Evolutionary conservation across 805 yeast species (phyloP).

Genomic region (Suhomyces tanzawaensis): DNA sequence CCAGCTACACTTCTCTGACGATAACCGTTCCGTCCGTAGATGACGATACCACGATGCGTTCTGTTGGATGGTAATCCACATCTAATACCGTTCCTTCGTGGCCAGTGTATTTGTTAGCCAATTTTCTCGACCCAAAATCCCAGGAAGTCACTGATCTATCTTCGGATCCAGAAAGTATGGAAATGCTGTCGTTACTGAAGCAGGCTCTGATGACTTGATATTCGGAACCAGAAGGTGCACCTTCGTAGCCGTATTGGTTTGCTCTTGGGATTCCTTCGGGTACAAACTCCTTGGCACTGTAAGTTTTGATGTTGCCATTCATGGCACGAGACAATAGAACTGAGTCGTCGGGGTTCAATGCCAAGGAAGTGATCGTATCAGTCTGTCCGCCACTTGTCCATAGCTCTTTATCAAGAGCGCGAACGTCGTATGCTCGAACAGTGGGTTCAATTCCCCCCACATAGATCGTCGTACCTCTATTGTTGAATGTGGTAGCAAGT

Average conservation of each 20-base stretch:
- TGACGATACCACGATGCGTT: slow-evolving; percentile 43
- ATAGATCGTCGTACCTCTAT: slow-evolving; percentile 44
- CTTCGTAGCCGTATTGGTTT: slow-evolving; percentile 51
- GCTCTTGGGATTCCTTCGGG: slow-evolving; percentile 39
- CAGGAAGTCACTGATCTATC: slow-evolving; percentile 59
- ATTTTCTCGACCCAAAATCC: slow-evolving; percentile 52
- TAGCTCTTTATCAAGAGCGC: slow-evolving; percentile 38
- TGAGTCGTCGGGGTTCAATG: slow-evolving; percentile 47
- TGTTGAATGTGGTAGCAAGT: slow-evolving; percentile 41
- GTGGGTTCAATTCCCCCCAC: slow-evolving; percentile 69
- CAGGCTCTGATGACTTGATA: slow-evolving; percentile 49
- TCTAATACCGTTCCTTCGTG: slow-evolving; percentile 63
- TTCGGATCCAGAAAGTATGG: slow-evolving; percentile 57
- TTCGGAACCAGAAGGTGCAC: slow-evolving; percentile 55
- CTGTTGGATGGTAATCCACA: slow-evolving; percentile 50
- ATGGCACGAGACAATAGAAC: slow-evolving; percentile 50
- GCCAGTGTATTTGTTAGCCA: slow-evolving; percentile 52
- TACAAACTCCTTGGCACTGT: slow-evolving; percentile 50
- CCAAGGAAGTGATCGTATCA: slow-evolving; percentile 52
- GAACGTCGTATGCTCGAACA: slow-evolving; percentile 57
- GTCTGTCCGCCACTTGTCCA: slow-evolving; percentile 45
- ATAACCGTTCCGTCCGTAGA: slow-evolving; percentile 59
- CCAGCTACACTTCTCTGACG: slow-evolving; percentile 40
- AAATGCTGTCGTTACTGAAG: slow-evolving; percentile 41
- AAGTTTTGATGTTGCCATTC: slow-evolving; percentile 56